phyloP scores from a whole-genome alignment of 108 stramenopile genomes.

The Cyclostephanos invisitatus region DNA sequence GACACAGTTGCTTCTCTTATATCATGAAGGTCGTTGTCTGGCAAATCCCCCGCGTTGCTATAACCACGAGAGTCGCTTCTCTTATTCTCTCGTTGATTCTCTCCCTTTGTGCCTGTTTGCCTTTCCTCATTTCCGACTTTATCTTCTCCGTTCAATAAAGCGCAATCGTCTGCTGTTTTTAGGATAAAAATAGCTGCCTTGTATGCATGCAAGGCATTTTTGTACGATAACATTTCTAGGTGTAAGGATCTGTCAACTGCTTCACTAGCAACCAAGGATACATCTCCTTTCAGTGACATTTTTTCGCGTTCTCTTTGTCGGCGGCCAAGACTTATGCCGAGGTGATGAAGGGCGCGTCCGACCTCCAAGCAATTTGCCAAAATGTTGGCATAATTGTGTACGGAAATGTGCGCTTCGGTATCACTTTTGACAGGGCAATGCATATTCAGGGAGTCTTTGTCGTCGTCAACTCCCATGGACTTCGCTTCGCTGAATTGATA shows the following conservation, averaged over 20 bases:
- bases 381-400: conserved; percentile 34
- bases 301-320: conserved; percentile 37
- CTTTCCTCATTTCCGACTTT: neutral
- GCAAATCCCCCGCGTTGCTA: neutral
- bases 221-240: conserved; percentile 37
- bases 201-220: conserved; percentile 39
- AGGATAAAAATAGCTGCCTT: conserved; percentile 35
- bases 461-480: neutral
- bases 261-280: neutral
- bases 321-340: conserved; percentile 51
- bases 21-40: conserved; percentile 33
- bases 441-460: neutral
- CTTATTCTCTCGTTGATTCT: neutral
- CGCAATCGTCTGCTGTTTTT: conserved; percentile 20
- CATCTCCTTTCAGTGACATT: neutral
- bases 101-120: neutral
- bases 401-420: conserved; percentile 1
- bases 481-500: conserved; percentile 14
- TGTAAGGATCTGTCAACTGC: conserved; percentile 1
- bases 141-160: neutral
- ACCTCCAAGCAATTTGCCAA: conserved; percentile 50
- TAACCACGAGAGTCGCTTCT: neutral
- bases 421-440: neutral
- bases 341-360: conserved; percentile 54
- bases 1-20: conserved; percentile 48